Evolutionary conservation across 495 filamentous ascomycete species (phyloP), one percentile per base, ranked within the genome.

Genomic region (Penicillium diatomitis): DNA sequence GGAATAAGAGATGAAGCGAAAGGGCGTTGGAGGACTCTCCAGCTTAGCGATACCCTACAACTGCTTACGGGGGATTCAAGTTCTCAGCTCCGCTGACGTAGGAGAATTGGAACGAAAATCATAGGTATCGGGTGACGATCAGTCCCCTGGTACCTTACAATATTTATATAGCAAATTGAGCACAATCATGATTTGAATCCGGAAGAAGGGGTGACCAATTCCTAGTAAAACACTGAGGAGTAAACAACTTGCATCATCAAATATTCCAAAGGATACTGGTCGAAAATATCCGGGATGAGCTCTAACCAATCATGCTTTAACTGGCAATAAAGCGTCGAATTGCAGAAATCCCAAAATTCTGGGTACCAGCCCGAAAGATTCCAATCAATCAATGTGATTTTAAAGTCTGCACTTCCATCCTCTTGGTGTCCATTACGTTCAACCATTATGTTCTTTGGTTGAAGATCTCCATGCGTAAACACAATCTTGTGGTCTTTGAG

Each of bases 271-370:
- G 51, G 28, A 37, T 57, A 57, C 37, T 50, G 38, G 30, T 59
- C 56, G 36, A 62, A 40, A 29, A 62, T 60, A 41, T 57, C 47
- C 3, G 49, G 51, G 6, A 60, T 29, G 39, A 57, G 46, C 37
- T 55, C 56, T 44, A 62, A 51, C 51, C 59, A 62, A 28, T 51
- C 53, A 5, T 51, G 46, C 41, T 59, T 62, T 8, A 50, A 51
- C 12, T 44, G 35, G 30, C 51, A 59, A 33, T 41, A 39, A 30
- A 62, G 38, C 32, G 51, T 62, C n/a, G 38, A 40, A 10, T 65
- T 73, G 27, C 65, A 63, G 44, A 62, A 77, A 44, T 77, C 74
- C 74, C 74, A 77, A 55, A 67, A 75, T 30, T 66, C 57, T 6
- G 72, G 69, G 57, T 70, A 76, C 67, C 68, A 80, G 7, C 74